Conservation (phyloP, 805 yeast genomes). For the Wickerhamiella allomyrinae region DNA sequence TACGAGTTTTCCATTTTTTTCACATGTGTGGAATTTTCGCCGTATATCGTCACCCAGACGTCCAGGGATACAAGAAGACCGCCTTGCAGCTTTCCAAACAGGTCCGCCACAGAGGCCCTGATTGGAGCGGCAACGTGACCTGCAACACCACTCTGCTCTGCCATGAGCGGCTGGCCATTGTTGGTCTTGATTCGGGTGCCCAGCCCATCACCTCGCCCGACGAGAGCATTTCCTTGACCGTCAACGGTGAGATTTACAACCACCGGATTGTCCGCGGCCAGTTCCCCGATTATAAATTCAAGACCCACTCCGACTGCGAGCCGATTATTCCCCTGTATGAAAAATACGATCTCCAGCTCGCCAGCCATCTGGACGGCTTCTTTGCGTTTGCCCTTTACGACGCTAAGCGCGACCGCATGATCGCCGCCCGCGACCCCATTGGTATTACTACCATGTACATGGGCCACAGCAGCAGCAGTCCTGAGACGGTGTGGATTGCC, state of each 20-base stretch:
- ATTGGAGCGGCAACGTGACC: slow-evolving; percentile 86
- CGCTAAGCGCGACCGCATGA: slow-evolving; percentile 64
- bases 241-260: slow-evolving; percentile 97
- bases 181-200: slow-evolving; percentile 94
- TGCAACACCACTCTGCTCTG: slow-evolving; percentile 67
- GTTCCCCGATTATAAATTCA: slow-evolving; percentile 57
- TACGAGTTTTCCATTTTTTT: neutral
- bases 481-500: slow-evolving; percentile 76
- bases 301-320: slow-evolving; percentile 91
- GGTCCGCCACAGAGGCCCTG: slow-evolving; percentile 98
- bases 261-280: slow-evolving; percentile 78
- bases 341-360: slow-evolving; percentile 80
- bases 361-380: slow-evolving; percentile 93
- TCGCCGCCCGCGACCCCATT: slow-evolving; percentile 97
- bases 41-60: slow-evolving; percentile 68
- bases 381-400: slow-evolving; percentile 91
- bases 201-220: slow-evolving; percentile 86
- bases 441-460: slow-evolving; percentile 93
- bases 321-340: slow-evolving; percentile 86
- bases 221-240: slow-evolving; percentile 59
- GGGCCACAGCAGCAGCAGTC: slow-evolving; percentile 61
- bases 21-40: slow-evolving; percentile 97
- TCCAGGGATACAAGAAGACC: slow-evolving; percentile 65
- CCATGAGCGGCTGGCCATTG: slow-evolving; percentile 95
- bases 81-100: slow-evolving; percentile 82